Percentiles rank a stretch among this genome's conserved stretches.
Evolutionary conservation across 441 rosid genomes (phyloP).

Genomic region (Gossypium schwendimanii): DNA sequence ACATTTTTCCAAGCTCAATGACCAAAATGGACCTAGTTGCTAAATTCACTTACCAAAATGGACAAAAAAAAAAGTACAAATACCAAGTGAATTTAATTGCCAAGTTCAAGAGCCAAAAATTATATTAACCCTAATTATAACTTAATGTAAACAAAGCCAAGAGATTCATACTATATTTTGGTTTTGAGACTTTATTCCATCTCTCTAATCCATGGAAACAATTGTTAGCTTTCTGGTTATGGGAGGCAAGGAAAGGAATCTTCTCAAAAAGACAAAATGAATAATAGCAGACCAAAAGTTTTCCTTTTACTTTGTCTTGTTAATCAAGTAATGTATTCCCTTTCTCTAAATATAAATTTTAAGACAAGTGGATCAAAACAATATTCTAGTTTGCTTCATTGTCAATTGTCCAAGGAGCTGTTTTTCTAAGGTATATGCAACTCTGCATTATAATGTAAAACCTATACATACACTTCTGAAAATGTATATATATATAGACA

Average conservation of each 20-base stretch:
- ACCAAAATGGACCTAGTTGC: too few relatives aligned
- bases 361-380: constrained; percentile 1
- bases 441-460: background rate
- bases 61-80: too few relatives aligned
- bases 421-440: constrained; percentile 14
- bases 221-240: background rate
- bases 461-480: background rate
- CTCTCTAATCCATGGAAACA: background rate
- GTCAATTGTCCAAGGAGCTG: constrained; percentile 10
- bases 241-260: constrained; percentile 14
- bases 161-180: background rate
- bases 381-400: constrained; percentile 13
- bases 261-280: background rate
- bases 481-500: background rate
- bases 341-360: background rate
- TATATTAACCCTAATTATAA: background rate
- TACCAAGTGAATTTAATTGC: too few relatives aligned
- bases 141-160: background rate
- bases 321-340: constrained; percentile 34
- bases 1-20: too few relatives aligned
- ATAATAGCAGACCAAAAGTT: background rate
- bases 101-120: too few relatives aligned
- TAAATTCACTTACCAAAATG: too few relatives aligned
- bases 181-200: background rate
- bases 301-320: constrained; percentile 12